Percentiles rank a stretch among this genome's conserved stretches.
Evolutionary conservation across 129 eudicot genomes (phyloP).

Genomic region (Helichrysum umbraculigerum): DNA sequence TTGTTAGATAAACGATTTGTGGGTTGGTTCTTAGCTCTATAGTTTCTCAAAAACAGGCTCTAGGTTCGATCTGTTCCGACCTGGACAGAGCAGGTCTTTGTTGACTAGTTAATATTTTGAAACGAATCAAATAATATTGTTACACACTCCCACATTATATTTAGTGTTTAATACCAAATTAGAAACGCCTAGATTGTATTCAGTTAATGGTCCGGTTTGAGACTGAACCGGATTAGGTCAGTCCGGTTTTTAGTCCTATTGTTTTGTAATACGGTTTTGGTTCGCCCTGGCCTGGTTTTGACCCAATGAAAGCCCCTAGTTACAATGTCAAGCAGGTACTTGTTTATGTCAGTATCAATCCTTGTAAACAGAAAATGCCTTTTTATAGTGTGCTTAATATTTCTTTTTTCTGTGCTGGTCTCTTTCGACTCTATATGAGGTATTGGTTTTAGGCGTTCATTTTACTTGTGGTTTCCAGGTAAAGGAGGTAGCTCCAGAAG

Average conservation of each 20-base stretch:
- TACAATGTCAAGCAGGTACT: background rate
- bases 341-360: no score
- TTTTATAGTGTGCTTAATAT: background rate
- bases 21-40: background rate
- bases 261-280: background rate
- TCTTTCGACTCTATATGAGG: background rate
- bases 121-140: background rate
- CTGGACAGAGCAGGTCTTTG: background rate
- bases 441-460: background rate
- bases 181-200: background rate
- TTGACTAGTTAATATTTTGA: background rate
- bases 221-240: background rate
- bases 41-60: background rate
- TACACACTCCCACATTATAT: background rate
- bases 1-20: background rate
- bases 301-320: background rate
- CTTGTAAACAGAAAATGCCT: no score
- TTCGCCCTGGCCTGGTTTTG: background rate
- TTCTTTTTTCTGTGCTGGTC: background rate
- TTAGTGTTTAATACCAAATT: background rate
- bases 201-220: background rate
- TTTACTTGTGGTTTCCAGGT: constrained; percentile 48
- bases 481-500: constrained; percentile 93
- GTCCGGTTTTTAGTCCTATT: background rate
- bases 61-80: background rate